Evolutionary conservation across 2,329 filamentous ascomycete genomes (phyloP).

Genomic region (Metarhizium humberi): DNA sequence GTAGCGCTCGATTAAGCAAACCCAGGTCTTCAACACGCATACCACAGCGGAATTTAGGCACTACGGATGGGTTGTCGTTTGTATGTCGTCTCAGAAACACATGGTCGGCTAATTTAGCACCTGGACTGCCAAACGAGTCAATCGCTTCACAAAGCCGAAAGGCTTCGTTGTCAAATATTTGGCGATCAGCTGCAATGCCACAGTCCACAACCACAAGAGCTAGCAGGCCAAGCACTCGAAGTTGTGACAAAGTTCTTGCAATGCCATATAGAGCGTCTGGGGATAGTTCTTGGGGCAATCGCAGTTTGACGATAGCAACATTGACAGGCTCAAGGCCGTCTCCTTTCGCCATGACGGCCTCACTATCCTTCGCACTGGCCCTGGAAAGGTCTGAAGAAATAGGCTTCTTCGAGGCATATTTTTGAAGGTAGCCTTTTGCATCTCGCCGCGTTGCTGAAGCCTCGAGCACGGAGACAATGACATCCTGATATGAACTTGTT

Average conservation of each 20-base stretch:
- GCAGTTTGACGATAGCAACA: conserved; percentile 78
- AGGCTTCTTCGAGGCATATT: conserved; percentile 46
- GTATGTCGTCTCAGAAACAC: conserved; percentile 13
- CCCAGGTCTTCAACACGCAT: conserved; percentile 22
- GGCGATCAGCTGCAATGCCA: conserved; percentile 29
- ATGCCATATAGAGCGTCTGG: conserved; percentile 64
- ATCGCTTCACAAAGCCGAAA: conserved; percentile 68
- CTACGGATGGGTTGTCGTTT: background rate
- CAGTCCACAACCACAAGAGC: conserved; percentile 80
- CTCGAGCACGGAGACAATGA: conserved; percentile 77
- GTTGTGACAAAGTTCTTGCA: conserved; percentile 73
- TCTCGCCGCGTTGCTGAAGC: conserved; percentile 89
- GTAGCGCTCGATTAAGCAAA: conserved; percentile 22
- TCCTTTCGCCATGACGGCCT: background rate
- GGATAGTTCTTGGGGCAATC: conserved; percentile 61
- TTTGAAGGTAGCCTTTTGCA: conserved; percentile 82
- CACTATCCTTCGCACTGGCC: background rate
- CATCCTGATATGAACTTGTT: conserved; percentile 48
- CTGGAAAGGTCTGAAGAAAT: conserved; percentile 4
- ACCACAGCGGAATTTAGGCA: conserved; percentile 14
- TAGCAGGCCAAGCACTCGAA: conserved; percentile 70
- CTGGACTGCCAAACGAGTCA: conserved; percentile 57
- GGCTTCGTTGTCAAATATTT: conserved; percentile 51
- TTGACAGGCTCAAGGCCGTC: conserved; percentile 29
- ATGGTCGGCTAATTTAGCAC: conserved; percentile 57